phyloP scores from a whole-genome alignment of 768 basidiomycete species.

The Boletus vermiculosoides region DNA sequence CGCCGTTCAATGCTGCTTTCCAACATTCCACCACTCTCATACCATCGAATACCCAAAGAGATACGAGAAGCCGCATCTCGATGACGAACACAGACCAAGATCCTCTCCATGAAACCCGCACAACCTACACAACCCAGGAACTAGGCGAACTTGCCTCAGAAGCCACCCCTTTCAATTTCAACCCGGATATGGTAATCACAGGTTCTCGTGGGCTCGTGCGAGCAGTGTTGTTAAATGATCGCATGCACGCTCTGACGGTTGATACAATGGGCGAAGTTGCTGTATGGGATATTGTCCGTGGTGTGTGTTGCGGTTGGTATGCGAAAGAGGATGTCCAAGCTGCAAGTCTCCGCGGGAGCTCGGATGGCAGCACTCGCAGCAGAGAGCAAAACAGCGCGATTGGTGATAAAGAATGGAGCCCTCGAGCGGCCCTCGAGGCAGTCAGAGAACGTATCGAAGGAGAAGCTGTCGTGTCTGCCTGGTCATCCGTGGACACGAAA shows the following conservation, averaged over 20 bases:
- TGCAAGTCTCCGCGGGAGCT: constrained; percentile 50
- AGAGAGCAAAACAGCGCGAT: constrained; percentile 33
- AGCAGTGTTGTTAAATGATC: constrained; percentile 79
- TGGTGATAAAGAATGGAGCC: constrained; percentile 56
- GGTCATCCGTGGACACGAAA: constrained; percentile 89
- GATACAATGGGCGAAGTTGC: constrained; percentile 87
- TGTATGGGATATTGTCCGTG: constrained; percentile 88
- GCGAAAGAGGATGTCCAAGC: constrained; percentile 61
- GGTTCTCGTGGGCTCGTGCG: constrained; percentile 85
- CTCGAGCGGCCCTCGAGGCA: constrained; percentile 80
- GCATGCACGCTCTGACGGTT: constrained; percentile 86
- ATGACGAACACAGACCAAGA: constrained; percentile 28
- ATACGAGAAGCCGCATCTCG: constrained; percentile 18
- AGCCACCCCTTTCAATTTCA: constrained; percentile 53
- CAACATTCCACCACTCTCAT: constrained; percentile 26
- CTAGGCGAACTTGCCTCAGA: constrained; percentile 79
- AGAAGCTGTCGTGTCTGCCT: constrained; percentile 79
- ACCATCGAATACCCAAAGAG: constrained; percentile 28
- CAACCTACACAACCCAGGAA: constrained; percentile 58
- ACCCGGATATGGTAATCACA: constrained; percentile 67
- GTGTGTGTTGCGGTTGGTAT: constrained; percentile 72
- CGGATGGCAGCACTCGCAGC: constrained; percentile 34
- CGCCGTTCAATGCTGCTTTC: constrained; percentile 38
- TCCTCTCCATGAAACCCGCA: constrained; percentile 39
- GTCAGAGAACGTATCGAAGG: constrained; percentile 94